Evolutionary conservation across 768 basidiomycete species (phyloP).

Genomic region (Favolaschia claudopus): DNA sequence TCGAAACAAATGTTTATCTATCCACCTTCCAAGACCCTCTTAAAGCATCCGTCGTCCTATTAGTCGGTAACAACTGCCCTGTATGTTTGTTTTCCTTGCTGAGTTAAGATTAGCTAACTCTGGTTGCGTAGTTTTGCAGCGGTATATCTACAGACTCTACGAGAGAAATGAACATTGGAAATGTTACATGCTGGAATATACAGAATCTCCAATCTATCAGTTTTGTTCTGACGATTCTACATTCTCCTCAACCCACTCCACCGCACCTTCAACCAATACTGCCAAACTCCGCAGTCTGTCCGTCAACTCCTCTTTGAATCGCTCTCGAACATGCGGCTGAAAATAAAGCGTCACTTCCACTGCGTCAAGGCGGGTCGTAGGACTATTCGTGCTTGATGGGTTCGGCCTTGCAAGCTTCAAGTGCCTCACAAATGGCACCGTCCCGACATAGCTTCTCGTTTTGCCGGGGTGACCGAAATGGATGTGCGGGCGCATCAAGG

Average conservation of each 20-base stretch:
- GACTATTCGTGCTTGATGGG: neutral
- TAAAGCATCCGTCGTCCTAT: constrained; percentile 48
- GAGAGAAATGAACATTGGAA: no score
- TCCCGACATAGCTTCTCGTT: constrained; percentile 8
- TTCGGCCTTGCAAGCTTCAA: constrained; percentile 17
- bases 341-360: constrained; percentile 16
- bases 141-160: no score
- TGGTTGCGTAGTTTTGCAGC: no score
- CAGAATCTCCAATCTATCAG: no score
- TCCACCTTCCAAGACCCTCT: constrained; percentile 34
- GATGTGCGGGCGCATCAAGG: constrained; percentile 3
- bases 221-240: no score
- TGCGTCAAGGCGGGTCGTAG: neutral
- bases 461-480: constrained; percentile 14
- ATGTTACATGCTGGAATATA: no score
- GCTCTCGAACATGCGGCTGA: neutral
- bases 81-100: no score
- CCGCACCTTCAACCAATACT: neutral
- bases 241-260: constrained; percentile 13
- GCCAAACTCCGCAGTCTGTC: neutral
- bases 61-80: no score
- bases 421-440: constrained; percentile 13
- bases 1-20: neutral
- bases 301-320: constrained; percentile 1
- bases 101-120: no score